phyloP scores from a whole-genome alignment of 129 eudicot genomes.

The Saussurea involucrata region DNA sequence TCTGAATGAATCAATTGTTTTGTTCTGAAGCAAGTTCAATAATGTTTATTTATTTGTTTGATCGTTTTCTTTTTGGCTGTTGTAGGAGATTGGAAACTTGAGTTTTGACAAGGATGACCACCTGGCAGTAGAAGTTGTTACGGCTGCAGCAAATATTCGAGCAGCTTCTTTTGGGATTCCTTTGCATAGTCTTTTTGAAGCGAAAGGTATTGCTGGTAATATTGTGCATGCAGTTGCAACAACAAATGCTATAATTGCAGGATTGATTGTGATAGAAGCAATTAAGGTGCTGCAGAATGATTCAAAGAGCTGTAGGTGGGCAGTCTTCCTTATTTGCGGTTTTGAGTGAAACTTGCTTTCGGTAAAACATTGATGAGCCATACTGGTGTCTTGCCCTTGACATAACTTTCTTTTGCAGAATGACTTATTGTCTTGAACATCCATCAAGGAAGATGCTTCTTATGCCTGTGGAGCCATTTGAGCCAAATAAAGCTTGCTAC shows the following conservation, averaged over 20 bases:
- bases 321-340: slow-evolving; percentile 2
- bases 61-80: background rate
- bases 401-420: slow-evolving; percentile 40
- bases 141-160: slow-evolving; percentile 98
- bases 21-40: background rate
- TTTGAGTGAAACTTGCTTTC: slow-evolving; percentile 8
- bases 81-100: slow-evolving; percentile 84
- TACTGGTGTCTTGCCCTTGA: background rate
- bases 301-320: slow-evolving; percentile 69
- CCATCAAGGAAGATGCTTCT: slow-evolving; percentile 95
- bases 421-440: slow-evolving; percentile 93
- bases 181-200: slow-evolving; percentile 95
- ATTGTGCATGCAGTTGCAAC: slow-evolving; percentile 99
- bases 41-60: background rate
- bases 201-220: slow-evolving; percentile 96
- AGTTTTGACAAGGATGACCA: slow-evolving; percentile 91
- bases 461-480: slow-evolving; percentile 97
- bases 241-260: slow-evolving; percentile 94
- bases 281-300: slow-evolving; percentile 82
- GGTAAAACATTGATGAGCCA: background rate
- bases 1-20: slow-evolving; percentile 19
- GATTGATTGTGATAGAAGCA: slow-evolving; percentile 93
- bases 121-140: slow-evolving; percentile 91
- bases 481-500: slow-evolving; percentile 86
- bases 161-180: slow-evolving; percentile 96